Evolutionary conservation across 805 yeast genomes (phyloP).

Genomic region (Starmerella scarabaei): DNA sequence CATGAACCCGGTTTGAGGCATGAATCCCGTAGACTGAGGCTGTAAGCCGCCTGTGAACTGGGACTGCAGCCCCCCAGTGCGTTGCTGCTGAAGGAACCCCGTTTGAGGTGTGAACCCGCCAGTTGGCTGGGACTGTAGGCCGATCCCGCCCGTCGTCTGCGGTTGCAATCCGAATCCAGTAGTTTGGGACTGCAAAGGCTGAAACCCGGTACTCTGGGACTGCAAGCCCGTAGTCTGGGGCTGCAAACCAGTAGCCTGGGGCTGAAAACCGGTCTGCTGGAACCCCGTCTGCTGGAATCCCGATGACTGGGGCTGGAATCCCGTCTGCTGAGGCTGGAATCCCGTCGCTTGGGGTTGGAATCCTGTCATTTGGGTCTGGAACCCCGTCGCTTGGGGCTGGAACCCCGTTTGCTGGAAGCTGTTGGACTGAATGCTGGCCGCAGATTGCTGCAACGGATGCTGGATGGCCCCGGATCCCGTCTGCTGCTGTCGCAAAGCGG

Average conservation of each 20-base stretch:
- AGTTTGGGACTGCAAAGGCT: conserved; percentile 28
- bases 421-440: conserved; percentile 5
- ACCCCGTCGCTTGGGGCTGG: conserved; percentile 15
- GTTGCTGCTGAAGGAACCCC: conserved; percentile 14
- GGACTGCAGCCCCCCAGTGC: conserved; percentile 12
- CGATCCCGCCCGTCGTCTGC: conserved; percentile 52
- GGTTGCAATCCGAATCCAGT: conserved; percentile 34
- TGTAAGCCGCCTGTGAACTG: conserved; percentile 19
- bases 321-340: conserved; percentile 31
- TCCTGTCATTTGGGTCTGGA: conserved; percentile 10
- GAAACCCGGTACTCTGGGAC: conserved; percentile 19
- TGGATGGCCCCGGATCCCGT: too few species aligned
- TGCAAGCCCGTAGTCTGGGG: conserved; percentile 31
- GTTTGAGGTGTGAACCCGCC: conserved; percentile 19
- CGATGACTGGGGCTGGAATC: too few species aligned
- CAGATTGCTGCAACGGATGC: background rate
- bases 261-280: conserved; percentile 26
- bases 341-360: conserved; percentile 16
- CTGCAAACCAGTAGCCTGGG: conserved; percentile 28
- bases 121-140: conserved; percentile 6
- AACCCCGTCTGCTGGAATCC: conserved; percentile 22
- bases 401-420: conserved; percentile 1
- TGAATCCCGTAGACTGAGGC: conserved; percentile 11
- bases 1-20: conserved; percentile 24
- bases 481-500: conserved; percentile 6